Percentiles rank a stretch among this genome's conserved stretches.
These are phyloP conservation scores for Steccherinum ochraceum DNA, from an alignment of 768 basidiomycete species.

Conservation along the genomic window DNA sequence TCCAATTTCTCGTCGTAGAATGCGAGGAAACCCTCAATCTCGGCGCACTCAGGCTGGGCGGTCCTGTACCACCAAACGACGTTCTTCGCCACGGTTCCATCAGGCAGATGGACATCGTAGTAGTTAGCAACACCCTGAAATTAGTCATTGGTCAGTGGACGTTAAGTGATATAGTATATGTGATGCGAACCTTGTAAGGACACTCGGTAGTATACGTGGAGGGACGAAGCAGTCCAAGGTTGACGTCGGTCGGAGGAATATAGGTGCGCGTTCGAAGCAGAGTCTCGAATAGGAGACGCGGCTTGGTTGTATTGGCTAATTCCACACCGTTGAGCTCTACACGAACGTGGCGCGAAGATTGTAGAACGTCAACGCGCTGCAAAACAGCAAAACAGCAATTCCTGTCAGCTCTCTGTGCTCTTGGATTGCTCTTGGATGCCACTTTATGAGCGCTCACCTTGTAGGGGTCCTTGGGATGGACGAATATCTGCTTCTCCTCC, in stretches of 20 bases:
- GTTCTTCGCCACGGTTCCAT: conserved; percentile 38
- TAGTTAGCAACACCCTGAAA: conserved; percentile 54
- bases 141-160: not conserved
- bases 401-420: not conserved
- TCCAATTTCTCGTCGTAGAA: conserved; percentile 68
- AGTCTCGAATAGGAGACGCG: conserved; percentile 55
- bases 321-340: conserved; percentile 58
- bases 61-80: conserved; percentile 62
- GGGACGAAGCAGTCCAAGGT: conserved; percentile 40
- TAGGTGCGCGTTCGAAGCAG: conserved; percentile 50
- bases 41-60: conserved; percentile 43
- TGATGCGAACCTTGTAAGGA: conserved; percentile 54
- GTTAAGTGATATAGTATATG: too few relatives aligned
- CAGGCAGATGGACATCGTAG: conserved; percentile 42
- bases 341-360: conserved; percentile 55
- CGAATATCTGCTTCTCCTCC: conserved; percentile 56
- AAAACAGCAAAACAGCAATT: not conserved
- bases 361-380: conserved; percentile 56
- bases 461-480: conserved; percentile 64
- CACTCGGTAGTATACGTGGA: conserved; percentile 44
- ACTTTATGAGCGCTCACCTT: conserved; percentile 40
- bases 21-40: conserved; percentile 44
- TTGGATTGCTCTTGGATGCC: too few relatives aligned
- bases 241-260: conserved; percentile 51
- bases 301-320: conserved; percentile 48